Evolutionary conservation across 2,329 filamentous ascomycete species (phyloP), one percentile per base, ranked within the genome.

Genomic region (Leptographium wingfieldii): DNA sequence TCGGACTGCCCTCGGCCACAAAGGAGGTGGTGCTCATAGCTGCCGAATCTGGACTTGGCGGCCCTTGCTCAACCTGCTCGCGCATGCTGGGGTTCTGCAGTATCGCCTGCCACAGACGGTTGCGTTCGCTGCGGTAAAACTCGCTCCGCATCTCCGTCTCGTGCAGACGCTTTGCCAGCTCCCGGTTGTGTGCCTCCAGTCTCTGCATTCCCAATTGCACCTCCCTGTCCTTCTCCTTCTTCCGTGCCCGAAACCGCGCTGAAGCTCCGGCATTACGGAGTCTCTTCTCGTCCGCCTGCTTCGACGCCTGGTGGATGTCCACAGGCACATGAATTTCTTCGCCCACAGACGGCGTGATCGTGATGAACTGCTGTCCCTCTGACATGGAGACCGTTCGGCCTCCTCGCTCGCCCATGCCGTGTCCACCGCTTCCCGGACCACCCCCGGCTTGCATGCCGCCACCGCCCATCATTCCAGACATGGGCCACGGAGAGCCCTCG

Each of bases 191-290:
- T 58, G 81, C 77, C 68, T 90, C 85, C 59, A 92, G 75, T 65
- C 84, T 82, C 57, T 87, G 78, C 63, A 92, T 84, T 56, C 81
- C 85, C 59, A 80, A 78, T 19, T 82, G 82, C 60, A 86, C 86
- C 69, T 90, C 86, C 66, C 82, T 82, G 69, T 92, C 88, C 70
- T 87, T 86, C 68, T 91, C 88, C 73, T 95, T 95, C 68, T 90
- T 85, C 62, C 91, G 81, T 68, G 85, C 83, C 59, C 90, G 82
- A 65, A 95, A 94, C 61, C 90, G 81, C 55, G 89, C 89, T 60
- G 90, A 95, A 6, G 90, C 90, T 55, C 88, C 88, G 49, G 90
- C 90, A 68, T 95, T 95, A 57, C 90, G 82, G 70, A 87, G 86
- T 60, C 90, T 80, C 73, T 94, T 95, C 71, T 95, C 89, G 67